Evolutionary conservation across 108 stramenopile species (phyloP), one percentile per base, ranked within the genome.

Genomic region (Cyclotella kingstonii): DNA sequence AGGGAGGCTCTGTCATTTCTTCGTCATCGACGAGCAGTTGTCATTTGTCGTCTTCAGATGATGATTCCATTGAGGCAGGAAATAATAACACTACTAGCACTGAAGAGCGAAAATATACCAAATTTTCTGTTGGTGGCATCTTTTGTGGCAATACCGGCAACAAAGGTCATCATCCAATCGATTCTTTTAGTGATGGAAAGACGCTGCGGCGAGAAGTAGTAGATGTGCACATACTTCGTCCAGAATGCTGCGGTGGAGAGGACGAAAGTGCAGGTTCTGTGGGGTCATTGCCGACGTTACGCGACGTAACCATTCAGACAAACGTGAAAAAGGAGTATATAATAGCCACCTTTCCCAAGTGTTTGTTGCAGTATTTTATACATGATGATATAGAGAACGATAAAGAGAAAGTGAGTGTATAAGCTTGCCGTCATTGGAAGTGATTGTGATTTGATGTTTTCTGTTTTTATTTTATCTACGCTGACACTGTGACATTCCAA

Each of bases 301-400:
- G 73, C 0, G 80, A 84, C 41, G 60, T 83, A 11, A 79, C 79
- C 23, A 80, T 80, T 38, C 57, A 62, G 35, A 43, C 50, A 26
- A 69, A 68, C 48, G 68, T 65, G 3, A 63, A 62, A n/a, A 38
- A 50, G 27, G 66, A 73, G 22, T 59, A 63, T 21, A 66, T 81
- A 17, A 41, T 81, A 15, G 62, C 76, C 0, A 68, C 80, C 9
- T 81, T 70, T 51, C 57, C 52, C 17, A 74, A 78, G 30, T 60
- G 57, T 44, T 46, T 57, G 59, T 60, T 79, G 22, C 57, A 46
- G 44, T 79, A 69, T 59, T 21, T 49, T 0, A 47, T 77, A 9
- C 68, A 55, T 4, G 35, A 47, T 14, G 63, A 70, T n/a, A 70
- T 70, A 43, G 68, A 60, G 41, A 18, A 45, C 19, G 69, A 70